phyloP scores from a whole-genome alignment of 495 filamentous ascomycete genomes.

The Parathielavia appendiculata region DNA sequence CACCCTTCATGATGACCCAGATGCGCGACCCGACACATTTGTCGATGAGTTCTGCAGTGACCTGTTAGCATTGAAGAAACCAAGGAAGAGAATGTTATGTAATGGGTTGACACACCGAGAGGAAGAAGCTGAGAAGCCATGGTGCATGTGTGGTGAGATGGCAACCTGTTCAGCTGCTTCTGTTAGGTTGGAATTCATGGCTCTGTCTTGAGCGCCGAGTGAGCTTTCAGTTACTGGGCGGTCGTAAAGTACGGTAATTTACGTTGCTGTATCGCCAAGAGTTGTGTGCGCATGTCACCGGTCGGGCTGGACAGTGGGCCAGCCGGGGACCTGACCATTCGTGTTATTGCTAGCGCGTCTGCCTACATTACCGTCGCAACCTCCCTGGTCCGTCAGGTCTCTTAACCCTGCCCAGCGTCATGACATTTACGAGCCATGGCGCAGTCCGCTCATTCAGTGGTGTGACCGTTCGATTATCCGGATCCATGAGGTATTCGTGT shows the following conservation, averaged over 20 bases:
- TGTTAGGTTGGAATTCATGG: conserved; percentile 3
- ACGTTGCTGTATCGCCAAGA: background rate
- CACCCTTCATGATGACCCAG: conserved; percentile 99
- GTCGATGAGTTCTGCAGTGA: conserved; percentile 81
- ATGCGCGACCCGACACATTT: conserved; percentile 96
- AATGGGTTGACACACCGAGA: conserved; percentile 50
- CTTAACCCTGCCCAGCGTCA: conserved; percentile 12
- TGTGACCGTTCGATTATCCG: background rate
- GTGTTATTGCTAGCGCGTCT: conserved; percentile 17
- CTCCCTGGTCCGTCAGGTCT: background rate
- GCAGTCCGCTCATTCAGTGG: conserved; percentile 13
- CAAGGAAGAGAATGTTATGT: background rate
- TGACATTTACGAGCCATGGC: conserved; percentile 26
- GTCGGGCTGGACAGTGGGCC: background rate
- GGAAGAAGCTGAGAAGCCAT: conserved; percentile 82
- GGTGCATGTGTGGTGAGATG: conserved; percentile 13
- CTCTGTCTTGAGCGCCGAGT: background rate
- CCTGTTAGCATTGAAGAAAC: conserved; percentile 17
- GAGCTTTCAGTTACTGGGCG: background rate
- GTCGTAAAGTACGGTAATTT: background rate
- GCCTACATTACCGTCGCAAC: conserved; percentile 13
- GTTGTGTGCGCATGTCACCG: background rate
- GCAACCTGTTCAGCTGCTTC: conserved; percentile 1
- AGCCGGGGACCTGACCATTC: background rate
- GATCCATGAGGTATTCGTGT: conserved; percentile 15